A percentile compares a stretch with the other conserved stretches of the same genome.
Conservation (phyloP, 345 rosid genomes). For the Ceriops zippeliana region DNA sequence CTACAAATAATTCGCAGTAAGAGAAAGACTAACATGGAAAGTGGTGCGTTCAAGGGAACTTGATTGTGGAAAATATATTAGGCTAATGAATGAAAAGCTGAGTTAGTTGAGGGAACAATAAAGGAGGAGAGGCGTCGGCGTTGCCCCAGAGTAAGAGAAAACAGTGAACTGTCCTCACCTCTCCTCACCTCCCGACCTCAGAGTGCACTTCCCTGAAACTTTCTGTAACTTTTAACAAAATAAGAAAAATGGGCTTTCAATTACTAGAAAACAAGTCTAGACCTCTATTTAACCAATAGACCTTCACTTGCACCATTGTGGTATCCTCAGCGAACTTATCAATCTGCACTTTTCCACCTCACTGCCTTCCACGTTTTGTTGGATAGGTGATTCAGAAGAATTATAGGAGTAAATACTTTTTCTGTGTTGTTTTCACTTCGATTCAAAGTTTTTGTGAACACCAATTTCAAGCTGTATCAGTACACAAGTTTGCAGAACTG, state of each 20-base stretch:
- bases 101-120: conserved; percentile 8
- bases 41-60: conserved; percentile 6
- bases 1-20: not conserved
- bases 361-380: not conserved
- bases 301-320: conserved; percentile 5
- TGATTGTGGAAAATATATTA: conserved; percentile 1
- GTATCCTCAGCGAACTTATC: not conserved
- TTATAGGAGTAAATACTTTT: not conserved
- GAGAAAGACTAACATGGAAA: conserved; percentile 20
- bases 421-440: not conserved
- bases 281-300: conserved; percentile 30
- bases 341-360: not conserved
- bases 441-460: not conserved
- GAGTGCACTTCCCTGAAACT: conserved; percentile 27
- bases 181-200: conserved; percentile 7
- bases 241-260: conserved; percentile 2
- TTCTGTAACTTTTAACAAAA: conserved; percentile 12
- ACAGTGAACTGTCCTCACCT: conserved; percentile 3
- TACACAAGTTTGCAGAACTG: not conserved
- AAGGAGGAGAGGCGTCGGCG: conserved; percentile 24
- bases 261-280: conserved; percentile 27
- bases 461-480: not conserved
- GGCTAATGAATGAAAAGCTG: conserved; percentile 15
- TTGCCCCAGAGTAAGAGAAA: conserved; percentile 1
- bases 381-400: not conserved